A percentile compares a stretch with the other conserved stretches of the same genome.
phyloP scores from a whole-genome alignment of 345 rosid genomes.

The Excoecaria cochinchinensis region DNA sequence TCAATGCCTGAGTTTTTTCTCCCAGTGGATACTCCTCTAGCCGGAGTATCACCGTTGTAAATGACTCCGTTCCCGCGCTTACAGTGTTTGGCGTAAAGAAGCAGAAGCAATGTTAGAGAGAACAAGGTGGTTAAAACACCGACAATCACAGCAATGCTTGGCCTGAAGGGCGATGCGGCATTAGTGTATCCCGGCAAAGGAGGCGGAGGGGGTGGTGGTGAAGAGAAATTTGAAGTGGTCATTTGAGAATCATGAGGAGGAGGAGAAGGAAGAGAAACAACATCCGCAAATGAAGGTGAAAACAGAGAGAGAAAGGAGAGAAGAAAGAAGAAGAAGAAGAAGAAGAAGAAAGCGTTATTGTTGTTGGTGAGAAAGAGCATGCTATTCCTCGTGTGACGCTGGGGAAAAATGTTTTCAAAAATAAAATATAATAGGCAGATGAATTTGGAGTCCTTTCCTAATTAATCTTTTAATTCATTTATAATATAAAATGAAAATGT shows the following conservation, averaged over 20 bases:
- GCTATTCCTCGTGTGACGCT: not conserved
- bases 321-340: not conserved
- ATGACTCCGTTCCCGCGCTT: constrained; percentile 30
- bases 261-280: constrained; percentile 13
- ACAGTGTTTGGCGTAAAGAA: constrained; percentile 85
- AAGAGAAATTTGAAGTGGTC: not conserved
- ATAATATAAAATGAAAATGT: not conserved
- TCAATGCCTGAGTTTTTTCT: constrained; percentile 80
- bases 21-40: constrained; percentile 3
- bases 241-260: not conserved
- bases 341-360: not conserved
- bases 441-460: not conserved
- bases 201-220: constrained; percentile 12
- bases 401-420: not conserved
- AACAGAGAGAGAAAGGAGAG: not conserved
- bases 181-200: constrained; percentile 14
- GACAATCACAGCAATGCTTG: constrained; percentile 57
- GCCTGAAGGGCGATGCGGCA: constrained; percentile 38
- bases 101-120: constrained; percentile 69
- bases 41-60: constrained; percentile 1
- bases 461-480: no score
- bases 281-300: constrained; percentile 1
- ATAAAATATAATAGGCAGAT: not conserved
- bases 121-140: constrained; percentile 66
- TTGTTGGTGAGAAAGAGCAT: constrained; percentile 6